These are phyloP conservation scores for Macadamia tetraphylla DNA, from an alignment of 164 flowering plant genomes.

Conservation along the genomic window DNA sequence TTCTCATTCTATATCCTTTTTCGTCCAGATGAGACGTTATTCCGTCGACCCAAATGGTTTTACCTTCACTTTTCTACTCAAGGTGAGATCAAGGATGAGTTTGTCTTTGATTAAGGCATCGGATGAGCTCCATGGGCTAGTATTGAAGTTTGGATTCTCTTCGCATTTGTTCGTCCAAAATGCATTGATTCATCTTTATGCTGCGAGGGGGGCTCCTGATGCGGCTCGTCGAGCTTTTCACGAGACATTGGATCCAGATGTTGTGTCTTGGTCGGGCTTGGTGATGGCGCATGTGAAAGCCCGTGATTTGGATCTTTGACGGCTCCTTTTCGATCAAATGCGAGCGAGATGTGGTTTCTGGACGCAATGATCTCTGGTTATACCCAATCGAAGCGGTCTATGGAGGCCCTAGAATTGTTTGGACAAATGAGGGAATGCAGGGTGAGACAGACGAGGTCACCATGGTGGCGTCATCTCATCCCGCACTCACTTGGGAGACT, in stretches of 20 bases:
- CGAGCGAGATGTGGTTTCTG: slow-evolving; percentile 33
- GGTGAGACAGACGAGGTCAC: slow-evolving; percentile 29
- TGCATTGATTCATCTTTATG: too few species aligned
- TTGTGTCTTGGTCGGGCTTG: too few species aligned
- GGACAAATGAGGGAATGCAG: too few species aligned
- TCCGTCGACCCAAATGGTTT: slow-evolving; percentile 25
- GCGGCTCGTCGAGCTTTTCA: slow-evolving; percentile 19
- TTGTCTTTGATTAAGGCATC: too few species aligned
- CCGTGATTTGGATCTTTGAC: slow-evolving; percentile 11
- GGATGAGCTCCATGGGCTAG: too few species aligned
- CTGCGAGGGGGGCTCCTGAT: slow-evolving; percentile 7
- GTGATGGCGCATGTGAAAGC: slow-evolving; percentile 23
- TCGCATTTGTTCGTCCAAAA: too few species aligned
- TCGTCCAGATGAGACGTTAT: slow-evolving; percentile 16
- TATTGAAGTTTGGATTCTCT: too few species aligned
- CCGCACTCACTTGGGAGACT: slow-evolving; percentile 22
- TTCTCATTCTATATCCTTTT: slow-evolving; percentile 9
- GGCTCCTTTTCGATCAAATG: slow-evolving; percentile 19
- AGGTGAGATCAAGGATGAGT: too few species aligned
- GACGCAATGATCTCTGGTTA: slow-evolving; percentile 33
- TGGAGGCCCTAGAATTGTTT: too few species aligned
- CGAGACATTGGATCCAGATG: slow-evolving; percentile 20
- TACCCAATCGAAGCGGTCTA: too few species aligned
- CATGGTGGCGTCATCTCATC: slow-evolving; percentile 27
- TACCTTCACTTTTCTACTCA: too few species aligned